Base-by-base conservation (phyloP, 1,284 basidiomycete genomes). In the Ustanciosporium gigantosporum region DNA sequence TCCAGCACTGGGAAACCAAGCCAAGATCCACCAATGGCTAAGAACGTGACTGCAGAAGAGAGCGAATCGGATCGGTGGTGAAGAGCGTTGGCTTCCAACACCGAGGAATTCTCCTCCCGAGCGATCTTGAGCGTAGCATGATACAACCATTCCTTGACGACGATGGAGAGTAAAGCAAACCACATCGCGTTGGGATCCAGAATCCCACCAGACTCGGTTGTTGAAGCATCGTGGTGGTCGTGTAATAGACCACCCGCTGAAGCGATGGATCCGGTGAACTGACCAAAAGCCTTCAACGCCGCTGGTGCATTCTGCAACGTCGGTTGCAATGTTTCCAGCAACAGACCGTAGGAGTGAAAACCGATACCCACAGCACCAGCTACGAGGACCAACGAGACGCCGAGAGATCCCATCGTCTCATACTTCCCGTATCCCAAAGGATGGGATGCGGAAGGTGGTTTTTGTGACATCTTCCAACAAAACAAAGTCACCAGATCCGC, bases 131-230 rank as follows among this genome's bases (percentile, higher is more conserved):
- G 58, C 17, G 77, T 78, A 8, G 68, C 60, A 11, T 44, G 59
- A 79, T 93, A 97, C 21, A 98, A 79, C 87, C 88, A 95, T 79
- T 98, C 95, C 77, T 98, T 98, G 58, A 85, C 80, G 1, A 89
- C 50, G 2, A 97, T 86, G 57, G 88, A 87, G 25, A 87, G 77
- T 0, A 87, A 84, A 1, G 94, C 94, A 70, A 96, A 94, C 91
- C 92, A 96, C 38, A 93, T 91, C 16, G 95, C 94, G 71, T 96
- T 93, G 15, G 91, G 89, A 77, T 96, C 92, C 5, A 96, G 84
- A n/a, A 80, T 53, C 0, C 77, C 77, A 3, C 59, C 75, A 4
- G 37, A 39, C 8, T 51, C 64, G 9, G 48, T 64, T 11, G 38
- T 31, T 2, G 31, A 31, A 4, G 43, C 62, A 29, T 68, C 59